phyloP scores from a whole-genome alignment of 148 eudicot genomes.

The Pouteria glomerata region DNA sequence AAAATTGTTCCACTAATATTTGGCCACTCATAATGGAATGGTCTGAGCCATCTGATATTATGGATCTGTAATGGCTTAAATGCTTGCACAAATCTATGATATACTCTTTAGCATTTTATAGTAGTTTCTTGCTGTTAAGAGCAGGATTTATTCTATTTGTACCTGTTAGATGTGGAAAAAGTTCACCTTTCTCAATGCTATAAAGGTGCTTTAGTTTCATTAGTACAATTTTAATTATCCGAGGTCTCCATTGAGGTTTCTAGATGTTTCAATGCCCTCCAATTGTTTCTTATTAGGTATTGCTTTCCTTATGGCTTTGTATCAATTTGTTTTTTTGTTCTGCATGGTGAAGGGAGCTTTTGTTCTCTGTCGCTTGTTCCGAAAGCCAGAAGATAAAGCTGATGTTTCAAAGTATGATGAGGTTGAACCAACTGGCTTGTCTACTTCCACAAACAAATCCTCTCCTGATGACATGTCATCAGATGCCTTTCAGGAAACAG shows the following conservation, averaged over 20 bases:
- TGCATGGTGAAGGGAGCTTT: constrained; percentile 19
- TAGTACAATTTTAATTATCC: not conserved
- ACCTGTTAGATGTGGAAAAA: not conserved
- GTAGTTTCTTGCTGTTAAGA: not conserved
- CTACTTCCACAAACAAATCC: constrained; percentile 25
- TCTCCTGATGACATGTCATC: constrained; percentile 28
- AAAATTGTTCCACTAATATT: not conserved
- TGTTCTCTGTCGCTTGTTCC: constrained; percentile 37
- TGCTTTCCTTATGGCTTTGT: not conserved
- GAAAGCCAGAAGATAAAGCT: constrained; percentile 22
- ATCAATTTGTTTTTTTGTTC: not conserved
- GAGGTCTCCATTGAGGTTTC: not conserved
- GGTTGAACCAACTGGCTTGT: constrained; percentile 18
- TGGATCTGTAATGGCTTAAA: no score
- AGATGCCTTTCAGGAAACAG: constrained; percentile 14
- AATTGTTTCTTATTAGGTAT: not conserved
- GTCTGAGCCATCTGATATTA: not conserved
- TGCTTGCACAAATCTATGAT: not conserved
- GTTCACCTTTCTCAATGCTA: not conserved
- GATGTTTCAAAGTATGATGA: constrained; percentile 21
- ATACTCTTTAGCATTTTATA: not conserved
- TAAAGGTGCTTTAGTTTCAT: not conserved
- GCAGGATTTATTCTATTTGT: not conserved
- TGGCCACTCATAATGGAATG: not conserved
- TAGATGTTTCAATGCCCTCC: not conserved